A percentile compares a stretch with the other conserved stretches of the same genome.
Evolutionary conservation across 176 grass and related monocot genomes (phyloP).

Genomic region (Tillandsia fasciculata): DNA sequence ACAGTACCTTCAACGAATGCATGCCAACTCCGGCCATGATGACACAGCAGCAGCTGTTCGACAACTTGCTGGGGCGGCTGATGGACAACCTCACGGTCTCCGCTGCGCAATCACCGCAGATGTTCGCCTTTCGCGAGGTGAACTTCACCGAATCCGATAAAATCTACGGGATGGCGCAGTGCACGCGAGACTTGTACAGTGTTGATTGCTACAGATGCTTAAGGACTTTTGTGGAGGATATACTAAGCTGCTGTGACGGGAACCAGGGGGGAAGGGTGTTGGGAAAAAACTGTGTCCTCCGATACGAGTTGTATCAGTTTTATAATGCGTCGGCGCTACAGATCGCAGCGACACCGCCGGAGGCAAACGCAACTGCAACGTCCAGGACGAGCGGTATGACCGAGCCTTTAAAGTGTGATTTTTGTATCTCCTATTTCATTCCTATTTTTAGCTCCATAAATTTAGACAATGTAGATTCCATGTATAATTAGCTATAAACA

Average conservation of each 20-base stretch:
- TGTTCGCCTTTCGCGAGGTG: background rate
- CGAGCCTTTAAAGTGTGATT: too few relatives aligned
- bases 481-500: too few relatives aligned
- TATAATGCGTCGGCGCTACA: conserved; percentile 2
- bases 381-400: too few relatives aligned
- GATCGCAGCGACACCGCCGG: too few relatives aligned
- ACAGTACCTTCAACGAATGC: fast-evolving
- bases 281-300: conserved; percentile 13
- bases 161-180: conserved; percentile 10
- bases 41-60: conserved; percentile 19
- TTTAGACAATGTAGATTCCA: background rate
- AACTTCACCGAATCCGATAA: background rate
- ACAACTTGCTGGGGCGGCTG: background rate
- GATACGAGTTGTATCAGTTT: conserved; percentile 4
- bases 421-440: too few relatives aligned
- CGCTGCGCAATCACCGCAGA: background rate
- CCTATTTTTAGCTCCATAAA: too few relatives aligned
- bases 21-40: background rate
- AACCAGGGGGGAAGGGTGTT: conserved; percentile 3
- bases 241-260: background rate
- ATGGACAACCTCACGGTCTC: background rate
- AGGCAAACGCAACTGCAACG: too few relatives aligned
- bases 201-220: background rate
- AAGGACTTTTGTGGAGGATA: background rate
- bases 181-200: conserved; percentile 8